Conservation (phyloP, 441 rosid species). For the Adansonia gregorii region DNA sequence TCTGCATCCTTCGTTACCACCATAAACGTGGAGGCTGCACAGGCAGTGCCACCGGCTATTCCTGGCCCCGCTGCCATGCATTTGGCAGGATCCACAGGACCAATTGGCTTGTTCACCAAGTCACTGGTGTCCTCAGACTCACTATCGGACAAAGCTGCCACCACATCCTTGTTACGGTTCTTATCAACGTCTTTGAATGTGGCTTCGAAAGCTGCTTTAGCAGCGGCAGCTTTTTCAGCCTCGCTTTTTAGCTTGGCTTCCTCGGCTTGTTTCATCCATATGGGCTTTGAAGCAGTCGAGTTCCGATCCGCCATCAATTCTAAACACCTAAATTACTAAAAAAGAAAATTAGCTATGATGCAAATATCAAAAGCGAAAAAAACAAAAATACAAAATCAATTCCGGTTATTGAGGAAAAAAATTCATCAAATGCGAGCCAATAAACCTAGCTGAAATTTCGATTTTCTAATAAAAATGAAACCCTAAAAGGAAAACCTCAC, state of each 20-base stretch:
- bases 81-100: conserved; percentile 85
- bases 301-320: conserved; percentile 59
- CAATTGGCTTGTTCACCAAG: conserved; percentile 74
- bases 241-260: conserved; percentile 92
- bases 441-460: not conserved
- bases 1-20: conserved; percentile 85
- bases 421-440: not conserved
- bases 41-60: conserved; percentile 96
- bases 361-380: not conserved
- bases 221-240: conserved; percentile 91
- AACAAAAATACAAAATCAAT: not conserved
- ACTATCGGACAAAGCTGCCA: conserved; percentile 63
- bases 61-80: conserved; percentile 94
- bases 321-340: conserved; percentile 16
- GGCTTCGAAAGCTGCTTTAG: conserved; percentile 96
- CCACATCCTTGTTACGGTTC: conserved; percentile 38
- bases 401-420: not conserved
- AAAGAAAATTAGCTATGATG: conserved; percentile 1
- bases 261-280: conserved; percentile 98
- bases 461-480: not conserved
- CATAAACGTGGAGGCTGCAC: conserved; percentile 77
- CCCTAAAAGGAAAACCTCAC: not conserved
- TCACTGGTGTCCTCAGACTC: conserved; percentile 75
- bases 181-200: conserved; percentile 72
- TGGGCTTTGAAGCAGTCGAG: conserved; percentile 57